Evolutionary conservation across 768 basidiomycete genomes (phyloP).

Genomic region (Hysterangium stoloniferum): DNA sequence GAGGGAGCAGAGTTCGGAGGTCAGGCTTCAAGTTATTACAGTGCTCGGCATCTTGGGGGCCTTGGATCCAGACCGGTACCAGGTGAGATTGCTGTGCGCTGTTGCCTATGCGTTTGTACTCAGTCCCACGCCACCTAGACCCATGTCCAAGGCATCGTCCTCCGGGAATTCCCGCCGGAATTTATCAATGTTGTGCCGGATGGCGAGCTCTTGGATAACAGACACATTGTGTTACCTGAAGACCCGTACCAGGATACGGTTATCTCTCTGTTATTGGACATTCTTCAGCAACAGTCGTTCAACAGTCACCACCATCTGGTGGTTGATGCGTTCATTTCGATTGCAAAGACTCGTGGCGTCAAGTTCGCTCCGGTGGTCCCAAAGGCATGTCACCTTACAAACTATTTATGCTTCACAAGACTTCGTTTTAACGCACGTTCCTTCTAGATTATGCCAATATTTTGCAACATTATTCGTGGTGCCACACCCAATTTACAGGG

Average conservation of each 20-base stretch:
- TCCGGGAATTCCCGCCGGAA: constrained; percentile 46
- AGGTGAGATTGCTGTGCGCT: constrained; percentile 21
- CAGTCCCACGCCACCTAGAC: too few species aligned
- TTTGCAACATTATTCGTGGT: constrained; percentile 36
- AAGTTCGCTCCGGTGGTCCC: constrained; percentile 94
- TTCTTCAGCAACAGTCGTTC: constrained; percentile 83
- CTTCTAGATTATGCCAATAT: constrained; percentile 37
- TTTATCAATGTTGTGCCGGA: constrained; percentile 60
- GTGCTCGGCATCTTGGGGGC: constrained; percentile 45
- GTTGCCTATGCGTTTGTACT: background rate
- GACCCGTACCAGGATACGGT: constrained; percentile 98
- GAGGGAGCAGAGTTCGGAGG: constrained; percentile 28
- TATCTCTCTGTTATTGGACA: constrained; percentile 75
- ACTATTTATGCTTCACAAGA: background rate
- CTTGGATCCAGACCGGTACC: constrained; percentile 39
- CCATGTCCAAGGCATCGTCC: constrained; percentile 46
- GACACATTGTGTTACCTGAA: constrained; percentile 63
- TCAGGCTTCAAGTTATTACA: constrained; percentile 36
- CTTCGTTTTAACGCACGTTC: background rate
- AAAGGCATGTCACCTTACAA: constrained; percentile 46
- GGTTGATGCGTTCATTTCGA: constrained; percentile 96
- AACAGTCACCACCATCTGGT: constrained; percentile 85
- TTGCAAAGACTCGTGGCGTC: constrained; percentile 95
- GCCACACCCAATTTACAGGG: constrained; percentile 31
- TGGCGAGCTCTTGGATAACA: constrained; percentile 41